Conservation (phyloP, 129 eudicot species). For the Escallonia herrerae region DNA sequence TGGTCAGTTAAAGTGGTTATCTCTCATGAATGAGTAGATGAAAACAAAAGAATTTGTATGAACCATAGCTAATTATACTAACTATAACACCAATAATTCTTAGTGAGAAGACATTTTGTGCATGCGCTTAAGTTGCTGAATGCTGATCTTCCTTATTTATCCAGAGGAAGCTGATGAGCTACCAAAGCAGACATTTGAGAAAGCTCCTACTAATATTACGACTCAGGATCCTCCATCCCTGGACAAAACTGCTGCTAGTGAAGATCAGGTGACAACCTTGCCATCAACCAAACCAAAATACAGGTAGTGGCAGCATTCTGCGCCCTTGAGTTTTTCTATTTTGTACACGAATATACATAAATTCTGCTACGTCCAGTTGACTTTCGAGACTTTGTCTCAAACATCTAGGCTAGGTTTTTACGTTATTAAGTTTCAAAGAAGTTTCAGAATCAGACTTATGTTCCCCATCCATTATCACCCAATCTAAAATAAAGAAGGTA, state of each 20-base stretch:
- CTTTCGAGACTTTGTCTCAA: background rate
- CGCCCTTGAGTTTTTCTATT: background rate
- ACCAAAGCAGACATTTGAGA: constrained; percentile 24
- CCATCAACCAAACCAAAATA: constrained; percentile 57
- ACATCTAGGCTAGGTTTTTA: too few relatives aligned
- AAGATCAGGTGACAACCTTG: constrained; percentile 18
- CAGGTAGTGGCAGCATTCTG: constrained; percentile 34
- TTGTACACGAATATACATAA: background rate
- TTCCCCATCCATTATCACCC: too few relatives aligned
- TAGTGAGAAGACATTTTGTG: background rate
- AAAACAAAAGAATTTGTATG: too few relatives aligned
- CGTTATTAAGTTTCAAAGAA: too few relatives aligned
- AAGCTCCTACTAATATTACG: constrained; percentile 15
- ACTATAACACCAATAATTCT: too few relatives aligned
- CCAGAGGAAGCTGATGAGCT: constrained; percentile 66
- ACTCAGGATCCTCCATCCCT: constrained; percentile 21
- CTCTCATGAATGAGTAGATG: too few relatives aligned
- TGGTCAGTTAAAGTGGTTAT: too few relatives aligned
- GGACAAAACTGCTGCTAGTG: constrained; percentile 22
- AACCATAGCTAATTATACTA: too few relatives aligned
- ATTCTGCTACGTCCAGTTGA: background rate
- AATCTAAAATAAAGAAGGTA: too few relatives aligned
- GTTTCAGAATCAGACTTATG: too few relatives aligned
- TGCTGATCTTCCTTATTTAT: constrained; percentile 10
- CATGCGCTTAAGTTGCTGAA: background rate